These are phyloP conservation scores for Diaporthe sp. DNA, from an alignment of 2,329 filamentous ascomycete genomes.

Conservation along the genomic window DNA sequence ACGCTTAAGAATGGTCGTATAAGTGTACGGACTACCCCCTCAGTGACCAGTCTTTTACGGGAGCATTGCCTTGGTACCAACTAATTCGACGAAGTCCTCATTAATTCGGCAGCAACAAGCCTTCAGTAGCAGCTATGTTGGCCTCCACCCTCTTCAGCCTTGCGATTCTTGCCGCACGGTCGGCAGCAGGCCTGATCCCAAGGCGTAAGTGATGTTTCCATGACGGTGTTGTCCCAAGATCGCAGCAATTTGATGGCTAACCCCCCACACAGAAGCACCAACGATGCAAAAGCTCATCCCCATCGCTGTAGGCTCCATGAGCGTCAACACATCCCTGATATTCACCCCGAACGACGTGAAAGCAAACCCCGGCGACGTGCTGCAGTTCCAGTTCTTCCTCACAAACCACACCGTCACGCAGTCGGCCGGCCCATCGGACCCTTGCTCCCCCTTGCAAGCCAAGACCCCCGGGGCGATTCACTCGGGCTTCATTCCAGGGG, in stretches of 20 bases:
- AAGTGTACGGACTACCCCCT: background rate
- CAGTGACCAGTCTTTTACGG: background rate
- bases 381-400: constrained; percentile 27
- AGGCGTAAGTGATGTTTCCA: background rate
- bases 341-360: constrained; percentile 20
- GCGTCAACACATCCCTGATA: constrained; percentile 24
- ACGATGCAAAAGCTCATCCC: constrained; percentile 17
- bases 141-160: background rate
- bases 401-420: constrained; percentile 24
- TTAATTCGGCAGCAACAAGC: background rate
- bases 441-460: constrained; percentile 11
- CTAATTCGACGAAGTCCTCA: no score
- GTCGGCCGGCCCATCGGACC: background rate
- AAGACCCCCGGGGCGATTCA: background rate
- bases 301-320: constrained; percentile 14
- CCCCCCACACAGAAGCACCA: background rate
- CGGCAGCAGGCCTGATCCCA: background rate
- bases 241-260: background rate
- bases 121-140: background rate
- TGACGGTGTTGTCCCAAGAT: no score
- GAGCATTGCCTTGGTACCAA: background rate
- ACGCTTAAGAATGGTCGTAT: background rate
- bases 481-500: constrained; percentile 18
- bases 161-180: background rate
- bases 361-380: constrained; percentile 22